Evolutionary conservation across 192 early-diverging fungal species (phyloP), one percentile per base, ranked within the genome.

Genomic region (Rhizoclosmatium globosum): DNA sequence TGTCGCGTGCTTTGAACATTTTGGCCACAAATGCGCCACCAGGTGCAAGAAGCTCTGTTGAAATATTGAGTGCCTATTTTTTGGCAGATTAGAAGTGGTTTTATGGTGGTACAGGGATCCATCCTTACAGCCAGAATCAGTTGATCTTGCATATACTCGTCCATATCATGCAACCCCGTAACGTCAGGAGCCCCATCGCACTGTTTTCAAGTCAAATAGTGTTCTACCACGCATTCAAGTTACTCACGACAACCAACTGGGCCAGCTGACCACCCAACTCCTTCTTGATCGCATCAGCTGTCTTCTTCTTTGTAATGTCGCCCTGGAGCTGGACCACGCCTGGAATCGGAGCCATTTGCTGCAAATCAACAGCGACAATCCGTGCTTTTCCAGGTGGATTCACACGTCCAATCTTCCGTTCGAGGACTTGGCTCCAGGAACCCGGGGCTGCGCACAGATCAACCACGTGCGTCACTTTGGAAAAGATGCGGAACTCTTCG

Each of bases 111-210:
- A n/a, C n/a, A n/a, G n/a, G n/a, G n/a, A n/a, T n/a, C n/a, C n/a
- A n/a, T n/a, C n/a, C n/a, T n/a, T n/a, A n/a, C 88, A 1, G 97
- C 96, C 57, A 99, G 86, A 58, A 98, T 85, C 9, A 99, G 89
- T 82, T 99, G 97, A 6, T 97, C 96, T 78, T 99, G 98, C 78
- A 98, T 95, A 81, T 97, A 99, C 85, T 99, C 98, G 87, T 99
- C 98, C 90, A 98, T 95, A 77, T 98, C 98, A 82, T 98, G 97
- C 45, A 98, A 87, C 23, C 98, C 98, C 13, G 97, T 99, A 23
- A 99, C 94, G 45, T 79, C 78, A 6, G 70, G 70, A 19, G 78
- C 78, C 2, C 80, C 80, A 53, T 84, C 96, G 85, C 96, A 94
- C 69, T 71, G 19, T n/a, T 47, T 23, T 19, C 6, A 2, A 68